A percentile compares a stretch with the other conserved stretches of the same genome.
Evolutionary conservation across 768 basidiomycete species (phyloP).

Genomic region (Cubamyces sp.): DNA sequence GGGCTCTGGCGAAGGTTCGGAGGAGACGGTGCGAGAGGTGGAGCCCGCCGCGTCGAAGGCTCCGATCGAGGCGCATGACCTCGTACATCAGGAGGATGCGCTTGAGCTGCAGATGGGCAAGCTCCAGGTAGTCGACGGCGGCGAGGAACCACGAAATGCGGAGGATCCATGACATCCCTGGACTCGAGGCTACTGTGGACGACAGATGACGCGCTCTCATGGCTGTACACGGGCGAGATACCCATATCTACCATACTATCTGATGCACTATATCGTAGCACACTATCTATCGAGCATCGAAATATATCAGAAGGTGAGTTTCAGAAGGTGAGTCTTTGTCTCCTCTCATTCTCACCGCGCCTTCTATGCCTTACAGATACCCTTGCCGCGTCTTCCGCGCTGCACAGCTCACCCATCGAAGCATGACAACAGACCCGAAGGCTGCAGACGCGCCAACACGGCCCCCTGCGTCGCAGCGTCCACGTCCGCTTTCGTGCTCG

Average conservation of each 20-base stretch:
- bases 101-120: neutral
- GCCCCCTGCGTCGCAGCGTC: conserved; percentile 43
- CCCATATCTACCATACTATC: neutral
- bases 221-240: conserved; percentile 7
- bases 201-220: neutral
- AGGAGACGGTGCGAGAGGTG: conserved; percentile 1
- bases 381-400: neutral
- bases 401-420: neutral
- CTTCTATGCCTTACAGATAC: neutral
- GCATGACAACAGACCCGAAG: conserved; percentile 16
- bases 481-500: conserved; percentile 48
- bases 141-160: neutral
- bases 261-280: neutral
- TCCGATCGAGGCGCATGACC: too few species aligned
- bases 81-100: neutral
- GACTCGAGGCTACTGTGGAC: neutral
- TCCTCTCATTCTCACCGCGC: neutral
- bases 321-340: neutral
- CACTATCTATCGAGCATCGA: neutral
- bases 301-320: neutral
- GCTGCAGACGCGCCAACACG: conserved; percentile 41
- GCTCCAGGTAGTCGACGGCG: neutral
- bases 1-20: conserved; percentile 10
- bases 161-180: neutral
- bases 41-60: too few species aligned